These are phyloP conservation scores for Naganishia onofrii DNA, from an alignment of 768 basidiomycete species.

Conservation along the genomic window DNA sequence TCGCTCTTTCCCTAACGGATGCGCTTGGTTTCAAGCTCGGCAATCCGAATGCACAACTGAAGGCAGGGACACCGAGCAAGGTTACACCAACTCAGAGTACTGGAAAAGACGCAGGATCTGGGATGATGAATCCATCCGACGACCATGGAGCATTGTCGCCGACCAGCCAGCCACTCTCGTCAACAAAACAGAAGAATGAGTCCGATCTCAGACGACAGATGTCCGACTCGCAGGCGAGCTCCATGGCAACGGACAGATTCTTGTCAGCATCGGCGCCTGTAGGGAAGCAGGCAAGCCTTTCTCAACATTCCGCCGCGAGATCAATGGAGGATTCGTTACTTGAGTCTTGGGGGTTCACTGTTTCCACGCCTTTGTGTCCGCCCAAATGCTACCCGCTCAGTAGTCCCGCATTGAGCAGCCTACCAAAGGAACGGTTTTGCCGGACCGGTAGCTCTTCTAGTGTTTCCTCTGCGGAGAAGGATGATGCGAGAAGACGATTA, in stretches of 20 bases:
- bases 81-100: background rate
- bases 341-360: conserved; percentile 17
- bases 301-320: background rate
- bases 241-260: background rate
- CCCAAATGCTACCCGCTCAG: conserved; percentile 18
- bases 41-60: background rate
- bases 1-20: background rate
- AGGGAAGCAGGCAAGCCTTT: conserved; percentile 3
- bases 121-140: background rate
- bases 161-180: background rate
- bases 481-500: background rate
- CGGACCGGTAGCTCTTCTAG: background rate
- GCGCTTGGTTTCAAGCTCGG: conserved; percentile 1
- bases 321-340: conserved; percentile 10
- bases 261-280: background rate
- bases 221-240: background rate
- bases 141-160: background rate
- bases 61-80: background rate
- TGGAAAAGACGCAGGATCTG: background rate
- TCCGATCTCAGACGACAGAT: background rate
- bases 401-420: conserved; percentile 5
- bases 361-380: conserved; percentile 13
- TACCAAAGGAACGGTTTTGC: background rate
- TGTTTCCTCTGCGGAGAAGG: background rate
- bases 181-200: background rate